Conservation (phyloP, 495 filamentous ascomycete species). For the Astrothelium subdiscretum region DNA sequence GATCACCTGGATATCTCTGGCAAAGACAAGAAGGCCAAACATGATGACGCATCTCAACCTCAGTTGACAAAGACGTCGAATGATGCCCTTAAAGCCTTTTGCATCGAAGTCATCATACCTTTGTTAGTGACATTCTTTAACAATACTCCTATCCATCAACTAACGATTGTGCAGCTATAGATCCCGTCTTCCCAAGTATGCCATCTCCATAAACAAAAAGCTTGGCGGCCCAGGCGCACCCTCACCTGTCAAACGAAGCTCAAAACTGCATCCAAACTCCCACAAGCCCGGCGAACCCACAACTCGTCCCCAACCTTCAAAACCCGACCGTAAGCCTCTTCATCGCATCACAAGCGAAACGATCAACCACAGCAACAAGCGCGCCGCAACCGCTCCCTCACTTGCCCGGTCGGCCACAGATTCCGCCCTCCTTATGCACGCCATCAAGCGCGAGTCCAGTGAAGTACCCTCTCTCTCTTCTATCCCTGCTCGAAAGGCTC, state of each 20-base stretch:
- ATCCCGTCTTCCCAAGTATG: constrained; percentile 69
- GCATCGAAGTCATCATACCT: constrained; percentile 82
- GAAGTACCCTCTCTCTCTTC: constrained; percentile 41
- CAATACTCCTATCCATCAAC: neutral
- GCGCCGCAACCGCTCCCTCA: constrained; percentile 23
- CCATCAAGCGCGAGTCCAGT: constrained; percentile 53
- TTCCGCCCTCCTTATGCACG: constrained; percentile 36
- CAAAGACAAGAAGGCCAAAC: constrained; percentile 19
- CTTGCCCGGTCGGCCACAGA: constrained; percentile 62
- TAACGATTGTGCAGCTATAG: constrained; percentile 50
- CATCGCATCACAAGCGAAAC: constrained; percentile 60
- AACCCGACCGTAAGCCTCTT: constrained; percentile 45
- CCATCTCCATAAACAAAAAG: constrained; percentile 69
- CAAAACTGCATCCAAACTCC: constrained; percentile 19
- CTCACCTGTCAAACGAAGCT: constrained; percentile 47
- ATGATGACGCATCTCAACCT: neutral
- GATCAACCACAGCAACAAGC: constrained; percentile 36
- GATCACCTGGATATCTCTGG: constrained; percentile 41
- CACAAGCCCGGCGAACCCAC: constrained; percentile 42
- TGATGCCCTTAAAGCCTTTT: constrained; percentile 64
- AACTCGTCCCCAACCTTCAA: constrained; percentile 40
- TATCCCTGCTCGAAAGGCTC: constrained; percentile 32
- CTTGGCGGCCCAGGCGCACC: constrained; percentile 63
- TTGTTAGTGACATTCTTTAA: constrained; percentile 48
- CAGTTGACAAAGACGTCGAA: constrained; percentile 25